These are phyloP conservation scores for Hapsidospora chrysogenum DNA, from an alignment of 495 filamentous ascomycete genomes.

Conservation along the genomic window DNA sequence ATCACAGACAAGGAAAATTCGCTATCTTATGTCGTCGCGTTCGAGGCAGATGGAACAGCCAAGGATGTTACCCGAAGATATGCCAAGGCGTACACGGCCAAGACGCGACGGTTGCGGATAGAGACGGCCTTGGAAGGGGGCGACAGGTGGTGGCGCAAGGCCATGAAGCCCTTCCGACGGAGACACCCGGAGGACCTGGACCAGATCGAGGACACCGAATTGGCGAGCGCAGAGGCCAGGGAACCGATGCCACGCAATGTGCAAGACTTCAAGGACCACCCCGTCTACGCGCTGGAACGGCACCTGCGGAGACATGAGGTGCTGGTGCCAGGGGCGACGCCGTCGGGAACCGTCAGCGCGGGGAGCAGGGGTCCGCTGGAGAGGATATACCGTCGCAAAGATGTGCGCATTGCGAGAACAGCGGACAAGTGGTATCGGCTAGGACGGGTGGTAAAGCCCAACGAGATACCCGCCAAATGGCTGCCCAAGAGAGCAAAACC, in stretches of 20 bases:
- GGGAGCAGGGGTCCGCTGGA: slow-evolving; percentile 37
- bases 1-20: slow-evolving; percentile 50
- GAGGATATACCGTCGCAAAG: slow-evolving; percentile 60
- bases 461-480: slow-evolving; percentile 64
- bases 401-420: slow-evolving; percentile 60
- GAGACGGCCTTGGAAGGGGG: slow-evolving; percentile 45
- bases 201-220: slow-evolving; percentile 63
- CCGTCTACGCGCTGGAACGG: slow-evolving; percentile 72
- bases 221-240: slow-evolving; percentile 46
- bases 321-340: slow-evolving; percentile 45
- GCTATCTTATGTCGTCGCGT: slow-evolving; percentile 73
- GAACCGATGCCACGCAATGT: slow-evolving; percentile 87
- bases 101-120: slow-evolving; percentile 61
- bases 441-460: slow-evolving; percentile 56
- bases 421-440: slow-evolving; percentile 77
- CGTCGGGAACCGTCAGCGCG: slow-evolving; percentile 60
- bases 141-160: slow-evolving; percentile 53
- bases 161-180: slow-evolving; percentile 42
- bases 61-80: slow-evolving; percentile 74
- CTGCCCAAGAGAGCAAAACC: slow-evolving; percentile 24
- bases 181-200: slow-evolving; percentile 46
- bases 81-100: slow-evolving; percentile 68
- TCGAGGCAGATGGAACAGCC: slow-evolving; percentile 55
- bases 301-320: slow-evolving; percentile 78
- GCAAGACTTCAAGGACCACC: slow-evolving; percentile 85